Evolutionary conservation across 495 filamentous ascomycete species (phyloP).

Genomic region (Xylaria palmicola): DNA sequence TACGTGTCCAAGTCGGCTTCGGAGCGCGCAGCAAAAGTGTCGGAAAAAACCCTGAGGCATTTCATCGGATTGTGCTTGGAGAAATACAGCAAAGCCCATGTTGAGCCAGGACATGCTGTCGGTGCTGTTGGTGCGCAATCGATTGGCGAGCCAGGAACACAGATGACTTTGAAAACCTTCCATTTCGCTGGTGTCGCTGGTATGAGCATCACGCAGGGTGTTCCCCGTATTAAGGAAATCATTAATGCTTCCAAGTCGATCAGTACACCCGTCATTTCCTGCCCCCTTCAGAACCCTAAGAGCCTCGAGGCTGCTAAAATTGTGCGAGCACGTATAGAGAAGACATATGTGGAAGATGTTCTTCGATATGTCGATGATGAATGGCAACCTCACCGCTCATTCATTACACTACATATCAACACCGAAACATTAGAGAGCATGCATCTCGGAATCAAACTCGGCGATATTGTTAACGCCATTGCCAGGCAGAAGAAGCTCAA

Average conservation of each 20-base stretch:
- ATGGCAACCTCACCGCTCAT: conserved; percentile 73
- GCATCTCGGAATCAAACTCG: conserved; percentile 69
- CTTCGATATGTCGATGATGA: conserved; percentile 77
- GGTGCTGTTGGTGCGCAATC: conserved; percentile 96
- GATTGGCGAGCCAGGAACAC: conserved; percentile 96
- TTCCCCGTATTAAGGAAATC: conserved; percentile 99
- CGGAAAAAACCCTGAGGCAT: conserved; percentile 62
- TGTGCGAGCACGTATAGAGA: conserved; percentile 89
- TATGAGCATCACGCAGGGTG: conserved; percentile 98
- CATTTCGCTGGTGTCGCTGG: conserved; percentile 99
- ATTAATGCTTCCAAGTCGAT: conserved; percentile 95
- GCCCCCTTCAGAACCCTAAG: conserved; percentile 68
- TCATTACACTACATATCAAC: conserved; percentile 75
- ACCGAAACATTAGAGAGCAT: conserved; percentile 71
- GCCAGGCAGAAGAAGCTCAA: conserved; percentile 76
- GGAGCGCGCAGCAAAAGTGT: conserved; percentile 79
- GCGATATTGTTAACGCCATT: conserved; percentile 72
- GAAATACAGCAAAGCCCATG: conserved; percentile 86
- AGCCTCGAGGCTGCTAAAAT: conserved; percentile 74
- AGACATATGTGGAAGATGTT: conserved; percentile 73
- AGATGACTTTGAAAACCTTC: conserved; percentile 99
- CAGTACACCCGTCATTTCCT: conserved; percentile 90
- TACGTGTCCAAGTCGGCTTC: conserved; percentile 35
- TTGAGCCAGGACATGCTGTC: conserved; percentile 95
- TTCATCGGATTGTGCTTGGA: conserved; percentile 82